Evolutionary conservation across 2,329 filamentous ascomycete genomes (phyloP).

Genomic region (Clarireedia homoeocarpa): DNA sequence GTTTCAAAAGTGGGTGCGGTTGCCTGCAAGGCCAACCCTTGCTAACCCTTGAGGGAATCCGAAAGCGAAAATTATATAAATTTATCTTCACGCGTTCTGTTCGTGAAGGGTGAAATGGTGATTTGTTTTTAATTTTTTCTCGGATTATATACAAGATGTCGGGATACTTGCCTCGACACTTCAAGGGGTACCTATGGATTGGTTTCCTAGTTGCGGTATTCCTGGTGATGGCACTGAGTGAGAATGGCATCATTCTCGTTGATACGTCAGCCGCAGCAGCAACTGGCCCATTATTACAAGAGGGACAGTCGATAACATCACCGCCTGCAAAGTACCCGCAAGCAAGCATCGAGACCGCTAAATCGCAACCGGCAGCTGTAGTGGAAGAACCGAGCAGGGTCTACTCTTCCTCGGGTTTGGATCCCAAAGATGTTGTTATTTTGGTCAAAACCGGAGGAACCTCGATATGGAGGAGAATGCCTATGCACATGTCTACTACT

Average conservation of each 20-base stretch:
- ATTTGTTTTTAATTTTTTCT: too few species aligned
- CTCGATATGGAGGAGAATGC: constrained; percentile 14
- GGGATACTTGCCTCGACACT: constrained; percentile 9
- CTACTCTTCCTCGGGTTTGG: neutral
- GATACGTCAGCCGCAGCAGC: neutral
- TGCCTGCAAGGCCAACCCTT: too few species aligned
- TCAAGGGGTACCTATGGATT: constrained; percentile 16
- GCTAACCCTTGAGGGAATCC: too few species aligned
- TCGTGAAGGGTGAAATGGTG: too few species aligned
- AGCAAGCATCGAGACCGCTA: neutral
- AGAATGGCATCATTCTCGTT: constrained; percentile 7
- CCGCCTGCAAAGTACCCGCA: neutral
- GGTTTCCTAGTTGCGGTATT: constrained; percentile 11
- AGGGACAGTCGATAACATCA: neutral
- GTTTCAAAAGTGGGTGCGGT: too few species aligned
- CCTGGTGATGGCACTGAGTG: constrained; percentile 14
- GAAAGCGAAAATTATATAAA: too few species aligned
- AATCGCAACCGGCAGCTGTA: neutral
- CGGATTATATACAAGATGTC: neutral
- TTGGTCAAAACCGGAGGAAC: constrained; percentile 15
- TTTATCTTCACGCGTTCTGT: too few species aligned
- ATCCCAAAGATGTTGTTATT: constrained; percentile 13
- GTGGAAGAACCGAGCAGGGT: neutral
- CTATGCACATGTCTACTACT: constrained; percentile 14
- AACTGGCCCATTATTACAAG: neutral